Base-by-base conservation (phyloP, 2,329 filamentous ascomycete genomes). In the Parastagonospora avenae region DNA sequence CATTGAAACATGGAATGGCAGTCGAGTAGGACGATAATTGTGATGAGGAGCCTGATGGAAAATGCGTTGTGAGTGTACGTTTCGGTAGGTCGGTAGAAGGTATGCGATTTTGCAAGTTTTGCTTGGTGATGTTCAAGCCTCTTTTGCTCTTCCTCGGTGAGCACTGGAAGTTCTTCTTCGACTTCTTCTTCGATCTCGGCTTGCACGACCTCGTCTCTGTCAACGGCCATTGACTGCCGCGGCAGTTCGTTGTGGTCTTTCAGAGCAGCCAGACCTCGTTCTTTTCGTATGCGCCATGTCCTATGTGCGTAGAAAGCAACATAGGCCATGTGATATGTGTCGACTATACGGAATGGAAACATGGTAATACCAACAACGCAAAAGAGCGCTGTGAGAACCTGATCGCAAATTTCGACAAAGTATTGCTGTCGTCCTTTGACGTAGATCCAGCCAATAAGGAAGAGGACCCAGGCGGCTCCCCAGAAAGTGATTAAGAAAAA, bases 81-180 rank as follows among this genome's bases (percentile, higher is more conserved):
- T 72, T 95, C 91, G 72, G 94, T 88, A 0, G 91, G 90, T 62
- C 92, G 92, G 79, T 94, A 95, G 74, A 93, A 95, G 5, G 89
- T 92, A 70, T 95, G 91, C 0, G 88, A 91, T 59, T 88, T 90
- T 56, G 88, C 81, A 59, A 94, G 87, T 65, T 92, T 93, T 61
- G 79, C 81, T 65, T 92, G 89, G 64, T 95, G 91, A 67, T 94
- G 85, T 40, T 86, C 80, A 9, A 95, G 80, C 39, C 81, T 83
- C 53, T 80, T 80, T 65, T 92, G 88, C 70, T 94, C 88, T 48
- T 80, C 67, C 2, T 70, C 69, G 0, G 77, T 85, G 4, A 94
- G 78, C 2, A 91, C 87, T 0, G 83, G 83, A 49, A 77, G 39
- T 12, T 48, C 46, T 48, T 48, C 46, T 15, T 48, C 39, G 6